Percentiles rank a stretch among this genome's conserved stretches.
Conservation (phyloP, 2,329 filamentous ascomycete genomes). For the Myriosclerotinia duriaeana region DNA sequence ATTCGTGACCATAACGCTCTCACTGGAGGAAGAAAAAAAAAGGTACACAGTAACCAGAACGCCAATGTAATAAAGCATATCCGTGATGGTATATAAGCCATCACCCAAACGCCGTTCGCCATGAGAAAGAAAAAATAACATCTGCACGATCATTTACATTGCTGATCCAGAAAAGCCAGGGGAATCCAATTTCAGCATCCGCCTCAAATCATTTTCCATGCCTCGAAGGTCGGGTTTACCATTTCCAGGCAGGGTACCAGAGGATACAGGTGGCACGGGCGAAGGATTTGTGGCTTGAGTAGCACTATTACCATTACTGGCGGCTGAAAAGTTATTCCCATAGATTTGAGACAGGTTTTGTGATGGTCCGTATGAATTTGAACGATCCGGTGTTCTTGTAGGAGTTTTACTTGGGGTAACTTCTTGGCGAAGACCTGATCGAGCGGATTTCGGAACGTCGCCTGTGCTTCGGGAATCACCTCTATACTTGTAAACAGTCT, state of each 20-base stretch:
- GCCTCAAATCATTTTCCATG: constrained; percentile 41
- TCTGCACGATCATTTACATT: constrained; percentile 10
- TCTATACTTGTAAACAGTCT: constrained; percentile 26
- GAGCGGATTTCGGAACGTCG: constrained; percentile 27
- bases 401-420: constrained; percentile 39
- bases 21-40: constrained; percentile 16
- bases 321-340: constrained; percentile 27
- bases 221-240: constrained; percentile 35
- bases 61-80: constrained; percentile 6
- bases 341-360: constrained; percentile 31
- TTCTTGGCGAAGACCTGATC: constrained; percentile 41
- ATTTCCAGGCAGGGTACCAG: constrained; percentile 30
- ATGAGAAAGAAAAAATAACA: background rate
- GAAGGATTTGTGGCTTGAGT: constrained; percentile 29
- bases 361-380: constrained; percentile 28
- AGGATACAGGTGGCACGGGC: constrained; percentile 27
- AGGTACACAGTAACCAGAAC: constrained; percentile 18
- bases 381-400: constrained; percentile 33
- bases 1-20: constrained; percentile 21
- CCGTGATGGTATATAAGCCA: constrained; percentile 15
- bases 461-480: constrained; percentile 27
- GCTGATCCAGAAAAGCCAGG: constrained; percentile 23
- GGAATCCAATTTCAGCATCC: constrained; percentile 39
- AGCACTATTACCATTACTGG: constrained; percentile 26
- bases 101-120: constrained; percentile 20